phyloP scores from a whole-genome alignment of 2,329 filamentous ascomycete genomes.

The Gaeumannomyces tritici region DNA sequence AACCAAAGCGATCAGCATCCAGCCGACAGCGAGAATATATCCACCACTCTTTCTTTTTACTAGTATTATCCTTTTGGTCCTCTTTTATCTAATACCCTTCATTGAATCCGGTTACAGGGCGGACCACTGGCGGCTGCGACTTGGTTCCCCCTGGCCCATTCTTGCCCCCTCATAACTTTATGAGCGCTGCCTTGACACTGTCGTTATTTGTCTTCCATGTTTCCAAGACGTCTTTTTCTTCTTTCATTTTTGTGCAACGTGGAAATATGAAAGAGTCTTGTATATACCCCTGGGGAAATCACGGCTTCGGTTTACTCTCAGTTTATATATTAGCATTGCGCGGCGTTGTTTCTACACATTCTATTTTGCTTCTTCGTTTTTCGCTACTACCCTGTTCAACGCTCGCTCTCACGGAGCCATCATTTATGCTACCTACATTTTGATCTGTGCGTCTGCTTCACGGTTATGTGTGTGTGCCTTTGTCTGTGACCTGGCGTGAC shows the following conservation, averaged over 20 bases:
- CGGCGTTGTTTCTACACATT: not conserved
- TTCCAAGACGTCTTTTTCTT: not conserved
- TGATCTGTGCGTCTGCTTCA: not conserved
- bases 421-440: not conserved
- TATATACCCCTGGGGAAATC: constrained; percentile 1
- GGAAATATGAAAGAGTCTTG: not conserved
- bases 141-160: not conserved
- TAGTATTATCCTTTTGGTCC: not conserved
- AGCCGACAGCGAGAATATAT: not conserved
- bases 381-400: not conserved
- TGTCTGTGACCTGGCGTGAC: not conserved
- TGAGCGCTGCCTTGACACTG: not conserved
- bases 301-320: not conserved
- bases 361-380: not conserved
- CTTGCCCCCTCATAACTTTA: not conserved
- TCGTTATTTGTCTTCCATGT: not conserved
- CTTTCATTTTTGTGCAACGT: not conserved
- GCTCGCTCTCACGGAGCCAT: not conserved
- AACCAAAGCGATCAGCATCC: not conserved
- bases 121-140: not conserved
- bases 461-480: not conserved
- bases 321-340: not conserved
- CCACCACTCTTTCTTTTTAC: not conserved
- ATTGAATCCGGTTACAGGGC: not conserved
- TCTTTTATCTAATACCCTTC: not conserved